phyloP scores from a whole-genome alignment of 129 eudicot genomes.

The Kitagawia praeruptora region DNA sequence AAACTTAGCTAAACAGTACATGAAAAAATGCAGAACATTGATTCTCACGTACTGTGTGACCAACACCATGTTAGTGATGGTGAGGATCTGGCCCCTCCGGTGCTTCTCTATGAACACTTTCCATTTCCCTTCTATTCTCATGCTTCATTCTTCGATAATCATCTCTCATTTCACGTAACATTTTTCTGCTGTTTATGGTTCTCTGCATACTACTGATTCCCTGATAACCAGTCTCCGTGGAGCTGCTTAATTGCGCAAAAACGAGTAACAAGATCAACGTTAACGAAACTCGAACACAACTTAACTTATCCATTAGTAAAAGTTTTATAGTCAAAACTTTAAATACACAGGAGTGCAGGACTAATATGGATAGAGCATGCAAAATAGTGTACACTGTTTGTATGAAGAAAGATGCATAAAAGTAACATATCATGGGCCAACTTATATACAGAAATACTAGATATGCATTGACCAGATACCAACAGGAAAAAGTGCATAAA shows the following conservation, averaged over 20 bases:
- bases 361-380: background rate
- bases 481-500: constrained; percentile 6
- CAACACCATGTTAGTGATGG: constrained; percentile 37
- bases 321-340: background rate
- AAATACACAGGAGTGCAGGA: background rate
- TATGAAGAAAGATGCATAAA: constrained; percentile 4
- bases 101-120: constrained; percentile 25
- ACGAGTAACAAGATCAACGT: constrained; percentile 24
- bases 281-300: constrained; percentile 15
- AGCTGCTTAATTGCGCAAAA: constrained; percentile 22
- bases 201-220: constrained; percentile 29
- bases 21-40: background rate
- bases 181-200: constrained; percentile 33
- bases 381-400: constrained; percentile 9
- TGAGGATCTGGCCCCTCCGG: constrained; percentile 80
- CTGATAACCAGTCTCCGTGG: constrained; percentile 28
- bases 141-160: constrained; percentile 28
- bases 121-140: constrained; percentile 29
- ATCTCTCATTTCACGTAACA: constrained; percentile 34
- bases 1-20: background rate
- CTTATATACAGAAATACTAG: constrained; percentile 16
- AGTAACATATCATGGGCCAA: constrained; percentile 11
- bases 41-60: background rate
- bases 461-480: constrained; percentile 3
- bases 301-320: constrained; percentile 27